Base-by-base conservation (phyloP, 148 eudicot genomes). In the Rhododendron williamsianum region DNA sequence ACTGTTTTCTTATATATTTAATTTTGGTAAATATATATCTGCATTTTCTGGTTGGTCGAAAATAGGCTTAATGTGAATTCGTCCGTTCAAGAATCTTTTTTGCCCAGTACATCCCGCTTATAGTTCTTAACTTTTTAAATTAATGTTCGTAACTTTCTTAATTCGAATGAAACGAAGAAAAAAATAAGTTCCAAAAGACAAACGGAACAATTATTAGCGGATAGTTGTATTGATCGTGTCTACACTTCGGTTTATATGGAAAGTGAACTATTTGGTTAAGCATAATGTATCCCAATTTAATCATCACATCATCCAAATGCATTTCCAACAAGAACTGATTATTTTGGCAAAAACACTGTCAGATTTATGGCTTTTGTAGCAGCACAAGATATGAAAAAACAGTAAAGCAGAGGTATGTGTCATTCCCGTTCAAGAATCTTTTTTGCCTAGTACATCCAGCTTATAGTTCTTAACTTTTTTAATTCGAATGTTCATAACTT, bases 51-150 rank as follows among this genome's bases (percentile, higher is more conserved):
- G 35, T 33, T 33, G 35, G 35, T 33, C 35, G 35, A 33, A 33
- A 33, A 33, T 33, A 97, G 95, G 38, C 96, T 89, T 92, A 93
- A 46, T 98, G 99, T 27, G 94, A 92, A 82, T 85, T 94, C 60
- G 99, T 97, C 99, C 99, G 95, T 85, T 97, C 98, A 9, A 97
- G 98, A 86, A 97, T 95, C 91, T 97, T 95, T 85, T 97, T 97
- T 3, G 99, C 99, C 99, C 99, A 95, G 83, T 97, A 95, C 99
- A 97, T 97, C 88, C 98, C 95, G 93, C 19, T 52, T 35, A 72
- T 43, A 27, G 35, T 51, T 71, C 46, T 95, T 46, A 8, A 8
- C 49, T 46, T 46, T 7, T 9, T 46, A 30, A 30, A 30, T 30
- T 30, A 30, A 30, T 6, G 49, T 46, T 46, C 25, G 16, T 52